Evolutionary conservation across 2,329 filamentous ascomycete genomes (phyloP), one percentile per base, ranked within the genome.

Genomic region (Paraconiothyrium sp.): DNA sequence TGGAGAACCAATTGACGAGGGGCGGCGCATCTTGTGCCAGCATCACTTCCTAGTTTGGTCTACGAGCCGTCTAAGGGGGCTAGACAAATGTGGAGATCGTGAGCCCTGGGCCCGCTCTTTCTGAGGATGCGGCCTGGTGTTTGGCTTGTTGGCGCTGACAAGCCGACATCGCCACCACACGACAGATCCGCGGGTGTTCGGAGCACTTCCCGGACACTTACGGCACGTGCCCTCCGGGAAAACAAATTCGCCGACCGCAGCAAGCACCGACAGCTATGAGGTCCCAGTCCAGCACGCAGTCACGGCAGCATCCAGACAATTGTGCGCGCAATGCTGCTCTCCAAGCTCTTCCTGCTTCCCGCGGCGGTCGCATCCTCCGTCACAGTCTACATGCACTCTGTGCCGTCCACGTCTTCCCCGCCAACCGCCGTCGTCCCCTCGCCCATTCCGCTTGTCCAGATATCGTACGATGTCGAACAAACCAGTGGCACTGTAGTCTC

Each of bases 331-430:
- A 82, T 82, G 80, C 71, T 78, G 46, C 65, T 78, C 60, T 62
- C 73, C 56, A 70, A 69, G 44, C 70, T 78, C 24, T 59, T 79
- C 24, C 62, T 81, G 61, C 74, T 78, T 54, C 70, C 79, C 20
- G 56, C 78, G 57, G 76, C 80, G 57, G 62, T 77, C 68, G 74
- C 80, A 39, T 77, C 76, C n/a, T 71, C 75, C 16, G 70, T 78
- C 20, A 78, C 76, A 11, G 66, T 78, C 48, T 78, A 77, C 62
- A 68, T 76, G 81, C 94, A 97, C 82, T 94, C 95, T 44, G 87
- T 99, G 68, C 89, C 93, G 66, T 92, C 91, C 77, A 96, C 94
- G 65, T 91, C 90, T 76, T 90, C 93, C 75, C 86, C 86, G 74
- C 93, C 97, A 80, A 96, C 67, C 30, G 68, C 72, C 55, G 63